Evolutionary conservation across 441 rosid species (phyloP).

Genomic region (Euphorbia schlechtendalii): DNA sequence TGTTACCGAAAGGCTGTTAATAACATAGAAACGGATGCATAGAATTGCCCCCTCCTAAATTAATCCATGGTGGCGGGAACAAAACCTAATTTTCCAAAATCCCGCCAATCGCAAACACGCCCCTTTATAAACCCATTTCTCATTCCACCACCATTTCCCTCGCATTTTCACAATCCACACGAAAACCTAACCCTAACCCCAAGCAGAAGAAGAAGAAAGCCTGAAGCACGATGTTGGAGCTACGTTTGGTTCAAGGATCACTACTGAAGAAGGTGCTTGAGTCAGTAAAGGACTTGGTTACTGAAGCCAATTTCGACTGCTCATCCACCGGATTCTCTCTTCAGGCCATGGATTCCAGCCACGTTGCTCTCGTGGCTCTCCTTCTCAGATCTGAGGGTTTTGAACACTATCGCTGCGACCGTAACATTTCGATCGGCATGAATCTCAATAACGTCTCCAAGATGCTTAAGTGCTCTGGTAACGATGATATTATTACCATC

Average conservation of each 20-base stretch:
- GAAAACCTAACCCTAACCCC: constrained; percentile 26
- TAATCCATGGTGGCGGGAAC: constrained; percentile 1
- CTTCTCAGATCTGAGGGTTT: constrained; percentile 91
- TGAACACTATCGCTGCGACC: constrained; percentile 93
- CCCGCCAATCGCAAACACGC: constrained; percentile 15
- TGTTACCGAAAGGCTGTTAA: too few species aligned
- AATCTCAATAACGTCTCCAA: constrained; percentile 84
- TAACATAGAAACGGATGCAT: too few species aligned
- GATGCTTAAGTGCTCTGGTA: constrained; percentile 94
- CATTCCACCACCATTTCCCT: neutral
- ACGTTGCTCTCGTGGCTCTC: constrained; percentile 88
- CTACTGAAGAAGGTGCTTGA: constrained; percentile 91
- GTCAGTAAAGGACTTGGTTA: constrained; percentile 79
- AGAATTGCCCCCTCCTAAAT: too few species aligned
- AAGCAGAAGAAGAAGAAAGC: neutral
- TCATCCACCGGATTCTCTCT: constrained; percentile 90
- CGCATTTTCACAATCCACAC: too few species aligned
- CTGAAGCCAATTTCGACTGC: constrained; percentile 95
- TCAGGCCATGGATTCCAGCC: constrained; percentile 99
- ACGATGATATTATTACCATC: constrained; percentile 94
- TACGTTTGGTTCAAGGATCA: constrained; percentile 89
- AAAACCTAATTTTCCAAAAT: neutral
- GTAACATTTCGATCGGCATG: constrained; percentile 94
- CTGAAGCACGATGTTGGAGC: constrained; percentile 53
- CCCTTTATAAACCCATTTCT: too few species aligned